Conservation (phyloP, 805 yeast species). For the Yamadazyma sp. region DNA sequence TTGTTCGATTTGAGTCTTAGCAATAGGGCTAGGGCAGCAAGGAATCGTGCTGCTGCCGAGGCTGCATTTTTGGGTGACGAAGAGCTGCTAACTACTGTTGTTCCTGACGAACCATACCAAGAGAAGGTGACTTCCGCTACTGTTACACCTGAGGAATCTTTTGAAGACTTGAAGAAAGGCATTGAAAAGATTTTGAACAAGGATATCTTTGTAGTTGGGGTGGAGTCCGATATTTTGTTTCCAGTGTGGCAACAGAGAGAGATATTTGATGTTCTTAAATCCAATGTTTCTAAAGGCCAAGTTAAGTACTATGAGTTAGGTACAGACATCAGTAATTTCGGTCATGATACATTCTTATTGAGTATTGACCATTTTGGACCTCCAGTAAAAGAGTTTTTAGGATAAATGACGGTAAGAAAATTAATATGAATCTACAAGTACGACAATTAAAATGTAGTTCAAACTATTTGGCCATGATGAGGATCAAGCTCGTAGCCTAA, state of each 20-base stretch:
- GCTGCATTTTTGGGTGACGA: slow-evolving; percentile 16
- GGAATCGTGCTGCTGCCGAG: slow-evolving; percentile 41
- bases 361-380: slow-evolving; percentile 78
- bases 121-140: slow-evolving; percentile 50
- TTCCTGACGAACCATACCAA: slow-evolving; percentile 53
- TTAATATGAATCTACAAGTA: slow-evolving; percentile 1
- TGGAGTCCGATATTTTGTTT: slow-evolving; percentile 87
- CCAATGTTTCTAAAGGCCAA: slow-evolving; percentile 21
- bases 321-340: slow-evolving; percentile 74
- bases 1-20: slow-evolving; percentile 71
- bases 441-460: slow-evolving; percentile 9
- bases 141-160: slow-evolving; percentile 54
- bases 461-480: slow-evolving; percentile 50
- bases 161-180: slow-evolving; percentile 64
- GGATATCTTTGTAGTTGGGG: slow-evolving; percentile 79
- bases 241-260: slow-evolving; percentile 96
- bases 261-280: slow-evolving; percentile 58
- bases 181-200: slow-evolving; percentile 60
- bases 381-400: slow-evolving; percentile 65
- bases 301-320: slow-evolving; percentile 73
- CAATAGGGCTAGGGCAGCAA: slow-evolving; percentile 45
- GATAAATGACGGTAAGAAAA: slow-evolving; percentile 2
- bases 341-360: slow-evolving; percentile 87
- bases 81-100: slow-evolving; percentile 20
- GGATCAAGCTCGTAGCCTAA: slow-evolving; percentile 68